Evolutionary conservation across 2,329 filamentous ascomycete genomes (phyloP).

Genomic region (Penicillium sp.): DNA sequence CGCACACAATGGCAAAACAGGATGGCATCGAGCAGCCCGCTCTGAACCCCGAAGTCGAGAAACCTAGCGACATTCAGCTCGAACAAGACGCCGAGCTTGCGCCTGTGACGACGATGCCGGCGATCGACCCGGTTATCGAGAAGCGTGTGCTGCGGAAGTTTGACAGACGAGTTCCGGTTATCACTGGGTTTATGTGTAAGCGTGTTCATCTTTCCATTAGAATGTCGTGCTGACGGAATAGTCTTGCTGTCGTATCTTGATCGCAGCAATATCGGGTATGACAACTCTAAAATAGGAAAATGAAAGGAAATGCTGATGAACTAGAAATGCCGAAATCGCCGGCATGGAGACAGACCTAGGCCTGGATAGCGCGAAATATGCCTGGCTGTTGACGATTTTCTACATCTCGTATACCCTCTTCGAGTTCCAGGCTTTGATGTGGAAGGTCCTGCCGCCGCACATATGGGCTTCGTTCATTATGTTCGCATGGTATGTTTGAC

Average conservation of each 20-base stretch:
- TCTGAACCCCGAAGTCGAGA: background rate
- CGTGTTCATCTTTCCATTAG: background rate
- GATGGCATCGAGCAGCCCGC: background rate
- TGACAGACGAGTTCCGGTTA: conserved; percentile 31
- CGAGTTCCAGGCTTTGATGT: conserved; percentile 41
- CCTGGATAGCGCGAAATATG: conserved; percentile 45
- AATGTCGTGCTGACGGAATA: conserved; percentile 18
- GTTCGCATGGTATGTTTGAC: conserved; percentile 35
- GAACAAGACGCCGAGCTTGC: conserved; percentile 7
- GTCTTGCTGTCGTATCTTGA: conserved; percentile 48
- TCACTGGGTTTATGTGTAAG: conserved; percentile 40
- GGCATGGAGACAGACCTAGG: conserved; percentile 51
- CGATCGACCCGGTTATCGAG: conserved; percentile 34
- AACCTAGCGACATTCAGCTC: conserved; percentile 3
- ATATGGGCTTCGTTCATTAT: conserved; percentile 43
- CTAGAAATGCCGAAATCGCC: conserved; percentile 52
- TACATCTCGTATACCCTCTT: conserved; percentile 48
- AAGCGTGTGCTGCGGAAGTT: conserved; percentile 34
- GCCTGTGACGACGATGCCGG: background rate
- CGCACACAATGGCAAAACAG: background rate
- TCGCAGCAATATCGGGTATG: conserved; percentile 48
- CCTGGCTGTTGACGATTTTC: conserved; percentile 52
- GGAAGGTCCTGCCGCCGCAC: conserved; percentile 42
- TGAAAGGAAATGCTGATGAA: conserved; percentile 12
- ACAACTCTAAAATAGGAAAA: background rate